Conservation (phyloP, 441 rosid genomes). For the Omphalea diandra region DNA sequence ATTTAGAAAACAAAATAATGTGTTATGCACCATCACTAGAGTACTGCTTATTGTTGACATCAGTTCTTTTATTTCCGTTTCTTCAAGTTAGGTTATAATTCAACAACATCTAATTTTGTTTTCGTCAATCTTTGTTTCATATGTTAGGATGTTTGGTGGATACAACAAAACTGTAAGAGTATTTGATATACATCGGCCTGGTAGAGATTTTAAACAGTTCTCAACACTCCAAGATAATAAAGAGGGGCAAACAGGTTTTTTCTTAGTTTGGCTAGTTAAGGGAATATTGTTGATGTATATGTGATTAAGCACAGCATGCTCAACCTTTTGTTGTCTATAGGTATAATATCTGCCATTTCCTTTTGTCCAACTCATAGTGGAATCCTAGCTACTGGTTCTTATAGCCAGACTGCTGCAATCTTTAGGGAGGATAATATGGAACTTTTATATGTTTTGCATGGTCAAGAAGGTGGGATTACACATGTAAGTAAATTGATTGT, state of each 20-base stretch:
- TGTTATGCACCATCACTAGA: background rate
- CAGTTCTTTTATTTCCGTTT: background rate
- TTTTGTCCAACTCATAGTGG: slow-evolving; percentile 80
- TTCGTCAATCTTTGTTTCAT: slow-evolving; percentile 24
- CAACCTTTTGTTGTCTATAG: slow-evolving; percentile 38
- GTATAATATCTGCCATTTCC: slow-evolving; percentile 82
- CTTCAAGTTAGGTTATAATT: background rate
- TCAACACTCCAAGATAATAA: slow-evolving; percentile 78
- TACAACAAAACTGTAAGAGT: slow-evolving; percentile 81
- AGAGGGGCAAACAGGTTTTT: slow-evolving; percentile 88
- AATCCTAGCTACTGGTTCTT: slow-evolving; percentile 91
- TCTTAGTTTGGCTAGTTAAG: slow-evolving; percentile 15
- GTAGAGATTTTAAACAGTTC: slow-evolving; percentile 76
- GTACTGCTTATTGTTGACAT: background rate
- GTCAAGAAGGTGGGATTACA: slow-evolving; percentile 95
- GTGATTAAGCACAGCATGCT: background rate
- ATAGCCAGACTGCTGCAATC: slow-evolving; percentile 76
- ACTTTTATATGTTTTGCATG: slow-evolving; percentile 81
- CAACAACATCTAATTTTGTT: slow-evolving; percentile 14
- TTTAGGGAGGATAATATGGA: slow-evolving; percentile 97
- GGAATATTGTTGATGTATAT: slow-evolving; percentile 4
- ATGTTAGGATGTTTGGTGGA: slow-evolving; percentile 80
- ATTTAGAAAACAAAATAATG: background rate
- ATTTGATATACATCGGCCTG: slow-evolving; percentile 93
- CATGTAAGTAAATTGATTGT: slow-evolving; percentile 44